Base-by-base conservation (phyloP, 257 asterid genomes). In the Solanum habrochaites region DNA sequence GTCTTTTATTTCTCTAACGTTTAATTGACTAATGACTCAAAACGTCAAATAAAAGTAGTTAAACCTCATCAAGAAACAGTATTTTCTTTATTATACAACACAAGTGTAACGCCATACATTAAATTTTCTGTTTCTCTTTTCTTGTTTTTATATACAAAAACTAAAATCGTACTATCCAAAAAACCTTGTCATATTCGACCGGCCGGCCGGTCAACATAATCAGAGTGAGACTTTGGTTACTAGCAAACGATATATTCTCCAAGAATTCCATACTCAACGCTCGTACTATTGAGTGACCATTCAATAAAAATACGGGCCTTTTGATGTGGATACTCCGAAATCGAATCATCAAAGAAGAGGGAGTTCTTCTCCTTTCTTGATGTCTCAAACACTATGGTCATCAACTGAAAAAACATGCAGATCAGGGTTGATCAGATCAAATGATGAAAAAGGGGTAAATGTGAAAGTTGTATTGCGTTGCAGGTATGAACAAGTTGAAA, bases 321-420 rank as follows among this genome's bases (percentile, higher is more conserved):
- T 67, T 45, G 4, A 85, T 88, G 90, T 88, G 90, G 88, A 88
- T 39, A 85, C 80, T 56, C 40, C 87, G 6, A 88, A 64, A 71
- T 43, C 47, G 27, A 83, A 83, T 52, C 85, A 87, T 62, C 89
- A 83, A 52, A 67, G 88, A 73, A 88, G 88, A 85, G 88, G 85
- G 72, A 87, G 86, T 75, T 25, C 58, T 27, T 9, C 66, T 66
- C 75, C 82, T 85, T 58, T 52, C 14, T 85, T 89, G 39, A 87
- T 88, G 93, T 87, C 91, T 66, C 90, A 90, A 89, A 92, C 93
- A 12, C 90, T 88, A 10, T 90, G 96, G 94, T 92, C 93, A 40
- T 75, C 85, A 49, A 88, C 69, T 42, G 93, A 90, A 18, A 93
- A 91, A 40, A 83, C 92, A 83, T 60, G 90, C 13, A 89, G 88